Evolutionary conservation across 495 filamentous ascomycete genomes (phyloP).

Genomic region (Neurospora africana): DNA sequence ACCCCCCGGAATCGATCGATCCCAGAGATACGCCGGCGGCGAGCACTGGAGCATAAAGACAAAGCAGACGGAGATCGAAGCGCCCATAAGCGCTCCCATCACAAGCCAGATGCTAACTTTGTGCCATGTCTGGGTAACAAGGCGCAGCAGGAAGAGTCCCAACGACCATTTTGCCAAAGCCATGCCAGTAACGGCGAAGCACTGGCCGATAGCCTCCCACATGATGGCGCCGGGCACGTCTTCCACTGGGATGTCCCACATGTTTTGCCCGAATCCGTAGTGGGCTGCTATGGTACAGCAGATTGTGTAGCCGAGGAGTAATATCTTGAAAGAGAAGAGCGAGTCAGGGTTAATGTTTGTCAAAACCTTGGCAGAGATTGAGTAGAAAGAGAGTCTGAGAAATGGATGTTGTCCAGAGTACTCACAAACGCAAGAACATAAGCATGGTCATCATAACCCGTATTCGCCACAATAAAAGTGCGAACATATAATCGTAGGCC

Average conservation of each 20-base stretch:
- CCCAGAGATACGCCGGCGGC: constrained; percentile 27
- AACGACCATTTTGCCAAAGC: constrained; percentile 30
- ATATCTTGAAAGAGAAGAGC: background rate
- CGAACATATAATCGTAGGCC: background rate
- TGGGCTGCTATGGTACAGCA: constrained; percentile 3
- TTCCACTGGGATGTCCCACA: constrained; percentile 13
- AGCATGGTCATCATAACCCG: background rate
- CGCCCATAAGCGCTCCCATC: constrained; percentile 7
- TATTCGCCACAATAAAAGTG: background rate
- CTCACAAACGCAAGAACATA: background rate
- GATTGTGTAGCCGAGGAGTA: constrained; percentile 7
- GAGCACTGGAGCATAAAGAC: constrained; percentile 40
- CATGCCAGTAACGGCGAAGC: constrained; percentile 29
- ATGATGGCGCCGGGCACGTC: constrained; percentile 20
- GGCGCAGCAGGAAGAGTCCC: constrained; percentile 30
- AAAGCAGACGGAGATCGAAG: constrained; percentile 11
- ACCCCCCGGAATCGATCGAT: constrained; percentile 6
- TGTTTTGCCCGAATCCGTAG: constrained; percentile 26
- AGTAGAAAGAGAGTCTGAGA: background rate
- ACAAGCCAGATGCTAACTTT: constrained; percentile 19
- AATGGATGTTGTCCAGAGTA: background rate
- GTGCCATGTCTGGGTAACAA: constrained; percentile 26
- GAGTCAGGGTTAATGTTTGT: background rate
- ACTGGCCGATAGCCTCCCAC: constrained; percentile 31
- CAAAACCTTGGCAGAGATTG: background rate